Percentiles rank a stretch among this genome's conserved stretches.
phyloP scores from a whole-genome alignment of 2,329 filamentous ascomycete genomes.

The Pezicula rhizophila region DNA sequence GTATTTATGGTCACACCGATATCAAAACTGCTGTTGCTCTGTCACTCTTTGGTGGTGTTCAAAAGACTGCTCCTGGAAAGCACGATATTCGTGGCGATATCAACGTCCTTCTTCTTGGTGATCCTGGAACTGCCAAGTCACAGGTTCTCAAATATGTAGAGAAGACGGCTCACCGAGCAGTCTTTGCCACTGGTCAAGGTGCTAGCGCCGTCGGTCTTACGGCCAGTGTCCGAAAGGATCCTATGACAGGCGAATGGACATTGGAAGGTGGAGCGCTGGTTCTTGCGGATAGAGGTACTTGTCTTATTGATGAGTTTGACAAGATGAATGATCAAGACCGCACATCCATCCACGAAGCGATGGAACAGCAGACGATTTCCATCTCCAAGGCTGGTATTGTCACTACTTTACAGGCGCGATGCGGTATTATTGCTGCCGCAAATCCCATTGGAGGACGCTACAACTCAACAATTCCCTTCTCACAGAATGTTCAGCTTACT shows the following conservation, averaged over 20 bases:
- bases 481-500: conserved; percentile 91
- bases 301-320: conserved; percentile 97
- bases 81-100: conserved; percentile 95
- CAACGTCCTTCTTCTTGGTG: conserved; percentile 92
- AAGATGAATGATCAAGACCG: conserved; percentile 99
- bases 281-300: conserved; percentile 88
- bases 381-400: conserved; percentile 99
- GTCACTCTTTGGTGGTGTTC: conserved; percentile 90
- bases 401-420: conserved; percentile 91
- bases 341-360: conserved; percentile 97
- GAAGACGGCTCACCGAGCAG: conserved; percentile 92
- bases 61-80: conserved; percentile 81
- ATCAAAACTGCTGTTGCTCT: conserved; percentile 96
- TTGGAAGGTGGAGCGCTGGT: conserved; percentile 93
- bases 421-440: conserved; percentile 91
- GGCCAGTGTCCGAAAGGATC: conserved; percentile 90
- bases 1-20: conserved; percentile 93
- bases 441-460: conserved; percentile 96
- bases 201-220: conserved; percentile 96
- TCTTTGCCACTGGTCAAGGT: conserved; percentile 96
- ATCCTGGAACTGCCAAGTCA: conserved; percentile 96
- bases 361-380: conserved; percentile 99
- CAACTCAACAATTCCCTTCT: conserved; percentile 93
- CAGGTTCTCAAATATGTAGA: conserved; percentile 97
- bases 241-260: conserved; percentile 94